Conservation (phyloP, 495 filamentous ascomycete species). For the Cercophora sp. region DNA sequence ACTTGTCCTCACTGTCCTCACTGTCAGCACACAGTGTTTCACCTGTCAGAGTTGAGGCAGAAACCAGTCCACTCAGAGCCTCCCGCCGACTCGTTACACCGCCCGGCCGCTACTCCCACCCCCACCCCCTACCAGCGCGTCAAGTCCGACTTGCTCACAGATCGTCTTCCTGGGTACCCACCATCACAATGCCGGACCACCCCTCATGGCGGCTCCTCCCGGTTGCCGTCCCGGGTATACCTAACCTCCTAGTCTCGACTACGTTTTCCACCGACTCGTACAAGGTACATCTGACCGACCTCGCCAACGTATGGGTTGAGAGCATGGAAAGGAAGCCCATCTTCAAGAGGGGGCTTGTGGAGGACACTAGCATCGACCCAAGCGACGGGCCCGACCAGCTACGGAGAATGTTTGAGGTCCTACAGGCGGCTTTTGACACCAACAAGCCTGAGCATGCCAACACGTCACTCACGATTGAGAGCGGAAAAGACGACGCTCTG, state of each 20-base stretch:
- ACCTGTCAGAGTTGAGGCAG: no score
- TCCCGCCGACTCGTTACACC: no score
- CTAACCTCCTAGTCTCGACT: slow-evolving; percentile 41
- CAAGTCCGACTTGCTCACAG: no score
- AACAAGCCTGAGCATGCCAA: slow-evolving; percentile 32
- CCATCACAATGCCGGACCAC: slow-evolving; percentile 21
- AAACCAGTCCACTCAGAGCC: no score
- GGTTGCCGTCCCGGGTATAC: slow-evolving; percentile 30
- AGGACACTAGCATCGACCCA: slow-evolving; percentile 79
- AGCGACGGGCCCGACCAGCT: slow-evolving; percentile 71
- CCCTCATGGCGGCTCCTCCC: slow-evolving; percentile 34
- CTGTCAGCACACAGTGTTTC: no score
- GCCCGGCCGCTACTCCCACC: background rate
- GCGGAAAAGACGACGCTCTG: slow-evolving; percentile 39
- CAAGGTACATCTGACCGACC: slow-evolving; percentile 73
- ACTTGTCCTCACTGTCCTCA: no score
- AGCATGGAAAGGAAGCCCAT: slow-evolving; percentile 59
- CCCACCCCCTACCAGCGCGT: background rate
- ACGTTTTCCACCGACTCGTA: slow-evolving; percentile 53
- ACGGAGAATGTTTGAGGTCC: slow-evolving; percentile 64
- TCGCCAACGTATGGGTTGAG: slow-evolving; percentile 83
- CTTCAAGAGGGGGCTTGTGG: slow-evolving; percentile 57
- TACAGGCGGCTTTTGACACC: slow-evolving; percentile 57
- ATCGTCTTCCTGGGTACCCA: no score
- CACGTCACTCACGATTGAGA: slow-evolving; percentile 35